Base-by-base conservation (phyloP, 768 basidiomycete genomes). In the Psilocybe subaeruginosa region DNA sequence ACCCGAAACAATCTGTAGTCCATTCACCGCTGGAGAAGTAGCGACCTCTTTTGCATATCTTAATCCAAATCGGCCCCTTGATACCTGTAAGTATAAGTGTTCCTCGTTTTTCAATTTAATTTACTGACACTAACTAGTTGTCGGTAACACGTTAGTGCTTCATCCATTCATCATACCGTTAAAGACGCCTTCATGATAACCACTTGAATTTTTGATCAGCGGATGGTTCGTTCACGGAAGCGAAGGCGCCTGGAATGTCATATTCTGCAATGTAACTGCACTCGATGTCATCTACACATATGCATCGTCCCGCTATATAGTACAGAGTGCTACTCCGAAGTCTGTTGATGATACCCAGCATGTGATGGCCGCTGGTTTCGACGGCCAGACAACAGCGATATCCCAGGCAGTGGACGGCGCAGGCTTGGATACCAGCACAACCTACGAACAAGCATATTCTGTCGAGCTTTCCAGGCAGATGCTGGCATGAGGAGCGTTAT, bases 181-280 rank as follows among this genome's bases (percentile, higher is more conserved):
- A 46, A 43, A 3, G 35, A n/a, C n/a, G 8, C 9, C 54, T 9
- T 35, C 17, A 31, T 48, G 19, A 9, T 16, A 12, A 17, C 48
- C 23, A 12, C 8, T 17, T 4, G 14, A 6, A 31, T 33, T 30
- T 23, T 53, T 27, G 4, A 5, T 12, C 30, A 60, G 59, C 5
- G 53, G 59, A 14, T 60, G 59, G 59, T 54, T 60, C 27, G 11
- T 60, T 17, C 30, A 54, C 46, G 45, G 59, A 14, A 31, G 52
- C 4, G 4, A 11, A 1, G 53, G 53, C 41, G 59, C 43, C 2
- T 60, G 53, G 52, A 54, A 60, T 52, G 43, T 60, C 23, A 33
- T 60, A 23, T 54, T 35, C 53, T 60, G 59, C 59, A 60, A 54
- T 17, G 16, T 60, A 8, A 60, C 51, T 39, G 16, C 52, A 1